These are phyloP conservation scores for Chrysanthemum seticuspe DNA, from an alignment of 129 eudicot genomes.

Conservation along the genomic window DNA sequence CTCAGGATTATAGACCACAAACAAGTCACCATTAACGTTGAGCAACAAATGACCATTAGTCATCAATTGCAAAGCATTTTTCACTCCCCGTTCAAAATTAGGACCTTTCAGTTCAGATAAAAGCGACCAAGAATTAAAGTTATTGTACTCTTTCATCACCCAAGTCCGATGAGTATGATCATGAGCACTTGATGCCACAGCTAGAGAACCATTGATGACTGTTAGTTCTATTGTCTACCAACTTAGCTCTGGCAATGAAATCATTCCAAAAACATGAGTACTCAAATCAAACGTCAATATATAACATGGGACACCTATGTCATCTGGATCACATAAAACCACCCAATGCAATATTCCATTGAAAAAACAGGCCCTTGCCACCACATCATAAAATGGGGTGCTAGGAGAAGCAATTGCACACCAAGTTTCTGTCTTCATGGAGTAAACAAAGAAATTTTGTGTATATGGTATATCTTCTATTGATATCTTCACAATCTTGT, in stretches of 20 bases:
- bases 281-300: slow-evolving; percentile 1
- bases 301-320: background rate
- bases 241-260: background rate
- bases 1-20: background rate
- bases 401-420: background rate
- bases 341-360: slow-evolving; percentile 21
- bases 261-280: background rate
- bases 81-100: background rate
- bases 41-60: background rate
- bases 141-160: background rate
- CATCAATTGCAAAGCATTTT: background rate
- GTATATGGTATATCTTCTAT: too few relatives aligned
- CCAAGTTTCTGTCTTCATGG: slow-evolving; percentile 2
- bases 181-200: background rate
- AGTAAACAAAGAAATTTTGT: background rate
- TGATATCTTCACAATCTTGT: slow-evolving; percentile 15
- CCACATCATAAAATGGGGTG: background rate
- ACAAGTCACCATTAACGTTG: background rate
- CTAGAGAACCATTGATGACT: background rate
- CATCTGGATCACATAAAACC: background rate
- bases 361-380: background rate
- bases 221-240: background rate
- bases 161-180: background rate
- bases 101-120: too few relatives aligned
- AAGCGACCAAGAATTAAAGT: background rate